Evolutionary conservation across 2,329 filamentous ascomycete species (phyloP).

Genomic region (Beauveria brongniartii): DNA sequence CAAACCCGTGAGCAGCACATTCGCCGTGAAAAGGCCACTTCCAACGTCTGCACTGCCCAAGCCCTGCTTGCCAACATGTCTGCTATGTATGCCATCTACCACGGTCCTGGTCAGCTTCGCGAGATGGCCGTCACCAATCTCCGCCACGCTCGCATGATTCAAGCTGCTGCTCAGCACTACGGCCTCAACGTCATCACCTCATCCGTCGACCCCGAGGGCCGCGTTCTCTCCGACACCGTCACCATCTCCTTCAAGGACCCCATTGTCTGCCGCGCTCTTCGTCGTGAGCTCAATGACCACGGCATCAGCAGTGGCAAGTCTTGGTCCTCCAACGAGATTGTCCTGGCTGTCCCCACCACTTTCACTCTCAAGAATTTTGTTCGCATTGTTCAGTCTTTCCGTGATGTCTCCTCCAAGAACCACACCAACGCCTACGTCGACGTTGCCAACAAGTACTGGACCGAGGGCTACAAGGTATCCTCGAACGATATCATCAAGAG

Average conservation of each 20-base stretch:
- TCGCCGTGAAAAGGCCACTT: slow-evolving; percentile 89
- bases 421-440: slow-evolving; percentile 16
- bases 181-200: slow-evolving; percentile 56
- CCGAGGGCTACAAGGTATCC: slow-evolving; percentile 25
- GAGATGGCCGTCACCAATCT: slow-evolving; percentile 74
- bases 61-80: slow-evolving; percentile 93
- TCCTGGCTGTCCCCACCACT: slow-evolving; percentile 20
- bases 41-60: slow-evolving; percentile 95
- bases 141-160: slow-evolving; percentile 60
- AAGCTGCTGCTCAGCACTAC: slow-evolving; percentile 52
- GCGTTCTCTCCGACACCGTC: slow-evolving; percentile 72
- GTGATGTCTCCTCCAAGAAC: slow-evolving; percentile 21
- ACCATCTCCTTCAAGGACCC: slow-evolving; percentile 44
- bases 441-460: slow-evolving; percentile 33
- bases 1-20: slow-evolving; percentile 97
- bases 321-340: slow-evolving; percentile 17
- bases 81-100: slow-evolving; percentile 89
- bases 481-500: slow-evolving; percentile 28
- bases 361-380: slow-evolving; percentile 17
- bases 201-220: slow-evolving; percentile 46
- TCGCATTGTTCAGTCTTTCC: slow-evolving; percentile 28
- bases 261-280: slow-evolving; percentile 16
- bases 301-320: slow-evolving; percentile 71
- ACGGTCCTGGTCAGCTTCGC: slow-evolving; percentile 76
- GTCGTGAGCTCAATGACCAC: slow-evolving; percentile 37